Conservation (phyloP, 306 rosid species). For the Arachis hypogaea region DNA sequence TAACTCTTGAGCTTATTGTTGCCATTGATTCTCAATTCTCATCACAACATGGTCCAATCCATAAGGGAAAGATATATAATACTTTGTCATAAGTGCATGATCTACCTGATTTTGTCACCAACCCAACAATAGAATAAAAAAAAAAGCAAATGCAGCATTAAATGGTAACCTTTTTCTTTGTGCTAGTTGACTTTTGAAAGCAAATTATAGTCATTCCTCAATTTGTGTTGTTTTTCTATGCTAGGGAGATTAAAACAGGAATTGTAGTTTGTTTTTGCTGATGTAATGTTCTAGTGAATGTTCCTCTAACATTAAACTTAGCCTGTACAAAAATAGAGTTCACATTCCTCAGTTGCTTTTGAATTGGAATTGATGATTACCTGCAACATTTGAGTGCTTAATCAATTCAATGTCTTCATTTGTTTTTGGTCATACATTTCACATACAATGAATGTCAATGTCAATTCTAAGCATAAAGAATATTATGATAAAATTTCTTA, state of each 20-base stretch:
- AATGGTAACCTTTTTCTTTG: background rate
- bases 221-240: slow-evolving; percentile 14
- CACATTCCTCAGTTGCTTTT: background rate
- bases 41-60: slow-evolving; percentile 46
- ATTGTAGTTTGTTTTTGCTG: background rate
- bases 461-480: no score
- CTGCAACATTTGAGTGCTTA: no score
- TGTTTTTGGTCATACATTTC: no score
- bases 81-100: background rate
- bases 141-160: background rate
- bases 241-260: background rate
- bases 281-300: background rate
- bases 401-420: no score
- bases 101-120: no score
- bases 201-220: background rate
- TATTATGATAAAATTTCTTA: no score
- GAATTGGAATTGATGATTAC: no score
- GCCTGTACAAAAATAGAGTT: background rate
- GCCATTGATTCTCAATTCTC: slow-evolving; percentile 50
- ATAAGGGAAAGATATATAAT: background rate
- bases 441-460: no score
- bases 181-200: background rate
- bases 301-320: background rate
- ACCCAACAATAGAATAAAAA: background rate
- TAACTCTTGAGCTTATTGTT: background rate